Percentiles rank a stretch among this genome's conserved stretches.
phyloP scores from a whole-genome alignment of 2,329 filamentous ascomycete species.

The Colletotrichum graminicola region DNA sequence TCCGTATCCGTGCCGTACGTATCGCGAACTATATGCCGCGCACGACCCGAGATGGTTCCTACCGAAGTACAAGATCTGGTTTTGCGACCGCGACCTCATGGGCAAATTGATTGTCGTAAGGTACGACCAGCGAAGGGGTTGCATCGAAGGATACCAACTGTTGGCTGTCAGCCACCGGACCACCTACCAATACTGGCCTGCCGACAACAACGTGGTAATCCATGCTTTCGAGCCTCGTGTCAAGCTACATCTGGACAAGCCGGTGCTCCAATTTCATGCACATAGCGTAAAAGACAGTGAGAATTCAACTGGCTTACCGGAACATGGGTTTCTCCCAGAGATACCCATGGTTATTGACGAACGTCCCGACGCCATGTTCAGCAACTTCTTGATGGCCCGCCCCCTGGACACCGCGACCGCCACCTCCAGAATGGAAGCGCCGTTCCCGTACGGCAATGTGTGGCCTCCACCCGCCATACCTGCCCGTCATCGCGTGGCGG shows the following conservation, averaged over 20 bases:
- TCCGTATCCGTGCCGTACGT: slow-evolving; percentile 72
- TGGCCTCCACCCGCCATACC: slow-evolving; percentile 85
- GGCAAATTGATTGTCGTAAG: slow-evolving; percentile 83
- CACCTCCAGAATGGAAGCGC: slow-evolving; percentile 46
- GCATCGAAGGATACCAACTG: slow-evolving; percentile 85
- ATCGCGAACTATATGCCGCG: slow-evolving; percentile 77
- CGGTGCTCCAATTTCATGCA: slow-evolving; percentile 70
- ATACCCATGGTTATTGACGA: slow-evolving; percentile 65
- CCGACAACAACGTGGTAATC: slow-evolving; percentile 75
- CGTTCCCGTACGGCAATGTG: slow-evolving; percentile 64
- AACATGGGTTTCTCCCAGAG: slow-evolving; percentile 61
- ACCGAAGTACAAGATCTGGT: slow-evolving; percentile 85
- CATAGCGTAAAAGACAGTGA: slow-evolving; percentile 13
- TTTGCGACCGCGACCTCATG: slow-evolving; percentile 78
- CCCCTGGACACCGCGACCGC: slow-evolving; percentile 56
- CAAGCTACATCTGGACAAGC: slow-evolving; percentile 79
- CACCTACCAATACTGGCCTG: slow-evolving; percentile 72
- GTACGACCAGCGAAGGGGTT: slow-evolving; percentile 78
- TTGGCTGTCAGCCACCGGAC: slow-evolving; percentile 72
- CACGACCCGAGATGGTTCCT: slow-evolving; percentile 91
- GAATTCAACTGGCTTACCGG: slow-evolving; percentile 24
- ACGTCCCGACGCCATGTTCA: slow-evolving; percentile 66
- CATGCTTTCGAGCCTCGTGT: slow-evolving; percentile 79
- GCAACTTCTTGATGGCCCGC: slow-evolving; percentile 76
- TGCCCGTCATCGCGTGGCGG: slow-evolving; percentile 64